Base-by-base conservation (phyloP, 257 asterid genomes). In the Asclepias syriaca region DNA sequence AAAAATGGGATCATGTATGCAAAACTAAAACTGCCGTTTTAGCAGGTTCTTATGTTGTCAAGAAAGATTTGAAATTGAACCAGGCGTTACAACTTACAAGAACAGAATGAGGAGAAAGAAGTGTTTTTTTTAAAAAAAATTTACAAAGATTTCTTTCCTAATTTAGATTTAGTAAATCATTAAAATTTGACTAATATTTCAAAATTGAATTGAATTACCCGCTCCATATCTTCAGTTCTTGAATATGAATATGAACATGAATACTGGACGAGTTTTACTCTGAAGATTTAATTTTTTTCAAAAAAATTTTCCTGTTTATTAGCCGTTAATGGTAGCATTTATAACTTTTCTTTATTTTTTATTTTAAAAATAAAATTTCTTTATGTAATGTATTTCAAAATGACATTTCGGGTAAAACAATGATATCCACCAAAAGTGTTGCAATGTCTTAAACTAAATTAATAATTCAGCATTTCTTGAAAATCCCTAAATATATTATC, bases 1-100 rank as follows among this genome's bases (percentile, higher is more conserved):
- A 43, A 43, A 43, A 39, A 57, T 21, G 22, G n/a, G 74, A 39
- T 34, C 39, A 69, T 34, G 65, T 65, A 69, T 54, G 56, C 63
- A 48, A 10, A 61, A 61, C 48, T 61, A 21, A 6, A 32, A 13
- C 6, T 32, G 39, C 39, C 39, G 0, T 34, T 34, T 34, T 34
- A 34, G 39, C 39, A 34, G 22, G 6, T 32, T 43, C 67, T 32
- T 61, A 61, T 34, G 40, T 37, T 61, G 40, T 37, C 66, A 37
- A 16, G 49, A 64, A 64, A 8, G 29, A 16, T 64, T 64, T 64
- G 27, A 64, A 64, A 16, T 37, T 37, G 24, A 64, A 64, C 29
- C 8, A 21, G 11, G 68, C 68, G 68, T 64, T 64, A 64, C 27
- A 2, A 29, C 27, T 24, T 24, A 24, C 3, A 34, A 34, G 39